phyloP scores from a whole-genome alignment of 1,284 basidiomycete genomes.

The Exsudoporus floridanus region DNA sequence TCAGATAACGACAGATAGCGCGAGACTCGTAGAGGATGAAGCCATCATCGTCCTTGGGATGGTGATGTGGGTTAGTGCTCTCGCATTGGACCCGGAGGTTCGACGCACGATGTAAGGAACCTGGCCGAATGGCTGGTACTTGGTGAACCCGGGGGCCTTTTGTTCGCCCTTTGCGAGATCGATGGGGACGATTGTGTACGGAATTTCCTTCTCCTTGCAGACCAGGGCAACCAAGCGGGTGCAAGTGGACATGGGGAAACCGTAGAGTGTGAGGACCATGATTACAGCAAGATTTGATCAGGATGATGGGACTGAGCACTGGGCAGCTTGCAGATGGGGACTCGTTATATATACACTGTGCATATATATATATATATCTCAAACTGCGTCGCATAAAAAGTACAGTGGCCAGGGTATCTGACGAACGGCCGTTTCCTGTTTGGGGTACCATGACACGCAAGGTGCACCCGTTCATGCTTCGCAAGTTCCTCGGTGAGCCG shows the following conservation, averaged over 20 bases:
- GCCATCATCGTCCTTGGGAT: slow-evolving; percentile 43
- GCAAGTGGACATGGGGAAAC: slow-evolving; percentile 43
- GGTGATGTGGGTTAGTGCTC: not conserved
- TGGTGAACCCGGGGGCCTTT: slow-evolving; percentile 44
- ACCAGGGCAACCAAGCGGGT: slow-evolving; percentile 47
- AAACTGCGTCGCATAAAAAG: too few relatives aligned
- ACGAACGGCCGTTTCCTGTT: too few relatives aligned
- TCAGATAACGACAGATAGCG: slow-evolving; percentile 52
- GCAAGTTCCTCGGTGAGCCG: too few relatives aligned
- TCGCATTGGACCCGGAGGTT: rapidly evolving
- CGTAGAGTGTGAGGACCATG: slow-evolving; percentile 56
- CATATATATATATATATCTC: too few relatives aligned
- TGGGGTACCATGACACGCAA: too few relatives aligned
- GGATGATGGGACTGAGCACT: not conserved
- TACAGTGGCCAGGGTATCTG: too few relatives aligned
- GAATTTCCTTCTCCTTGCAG: slow-evolving; percentile 51
- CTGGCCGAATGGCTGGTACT: slow-evolving; percentile 63
- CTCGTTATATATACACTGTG: slow-evolving; percentile 12
- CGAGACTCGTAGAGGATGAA: slow-evolving; percentile 51
- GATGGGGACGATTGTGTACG: slow-evolving; percentile 47
- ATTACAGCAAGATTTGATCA: not conserved
- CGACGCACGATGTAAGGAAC: slow-evolving; percentile 57
- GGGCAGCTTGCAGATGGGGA: not conserved
- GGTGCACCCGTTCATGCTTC: too few relatives aligned
- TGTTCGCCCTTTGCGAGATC: slow-evolving; percentile 48